phyloP scores from a whole-genome alignment of 202 grass and related monocot species.

The Saccharum hybrid region DNA sequence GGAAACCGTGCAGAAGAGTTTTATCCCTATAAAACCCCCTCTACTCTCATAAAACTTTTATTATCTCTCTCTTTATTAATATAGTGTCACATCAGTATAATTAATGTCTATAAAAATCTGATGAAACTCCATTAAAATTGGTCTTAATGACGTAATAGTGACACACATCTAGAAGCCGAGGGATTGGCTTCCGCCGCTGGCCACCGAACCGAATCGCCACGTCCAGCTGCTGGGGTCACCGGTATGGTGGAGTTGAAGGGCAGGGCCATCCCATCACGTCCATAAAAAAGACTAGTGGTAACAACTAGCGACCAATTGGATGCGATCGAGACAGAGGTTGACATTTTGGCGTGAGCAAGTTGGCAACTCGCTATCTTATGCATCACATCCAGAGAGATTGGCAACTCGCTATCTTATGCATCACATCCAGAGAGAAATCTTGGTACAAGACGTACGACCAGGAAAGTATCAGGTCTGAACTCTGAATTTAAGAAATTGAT shows the following conservation, averaged over 20 bases:
- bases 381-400: constrained; percentile 12
- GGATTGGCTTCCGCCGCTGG: constrained; percentile 23
- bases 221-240: constrained; percentile 44
- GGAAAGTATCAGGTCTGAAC: constrained; percentile 10
- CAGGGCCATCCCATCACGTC: constrained; percentile 19
- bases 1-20: too few species aligned
- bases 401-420: neutral
- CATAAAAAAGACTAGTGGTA: constrained; percentile 18
- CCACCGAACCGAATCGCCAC: constrained; percentile 41
- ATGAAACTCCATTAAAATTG: too few species aligned
- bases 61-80: too few species aligned
- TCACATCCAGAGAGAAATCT: constrained; percentile 2
- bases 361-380: constrained; percentile 7
- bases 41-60: too few species aligned
- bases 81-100: too few species aligned
- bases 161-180: constrained; percentile 3
- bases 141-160: neutral
- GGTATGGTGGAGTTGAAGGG: constrained; percentile 38
- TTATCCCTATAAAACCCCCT: too few species aligned
- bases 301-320: constrained; percentile 30
- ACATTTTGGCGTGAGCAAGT: constrained; percentile 37
- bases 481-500: neutral
- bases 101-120: too few species aligned
- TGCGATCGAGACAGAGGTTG: constrained; percentile 28
- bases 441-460: neutral